phyloP scores from a whole-genome alignment of 805 yeast species.

The Pichia cephalocereana region DNA sequence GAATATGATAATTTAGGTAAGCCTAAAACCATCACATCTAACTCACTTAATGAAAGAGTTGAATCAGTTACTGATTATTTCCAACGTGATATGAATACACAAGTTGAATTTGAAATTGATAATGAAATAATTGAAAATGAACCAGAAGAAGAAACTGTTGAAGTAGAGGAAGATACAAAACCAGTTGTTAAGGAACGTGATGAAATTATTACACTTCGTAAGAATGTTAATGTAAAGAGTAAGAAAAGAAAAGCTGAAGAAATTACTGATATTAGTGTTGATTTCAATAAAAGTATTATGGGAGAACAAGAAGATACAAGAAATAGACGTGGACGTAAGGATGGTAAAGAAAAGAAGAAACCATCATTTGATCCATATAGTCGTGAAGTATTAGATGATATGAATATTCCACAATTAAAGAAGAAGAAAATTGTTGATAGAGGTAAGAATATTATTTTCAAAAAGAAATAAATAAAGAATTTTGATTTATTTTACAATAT shows the following conservation, averaged over 20 bases:
- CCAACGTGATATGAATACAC: conserved; percentile 8
- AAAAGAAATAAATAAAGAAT: conserved; percentile 10
- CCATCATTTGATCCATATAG: conserved; percentile 53
- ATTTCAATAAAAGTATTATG: conserved; percentile 21
- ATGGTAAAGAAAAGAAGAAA: conserved; percentile 22
- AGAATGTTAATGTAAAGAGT: conserved; percentile 7
- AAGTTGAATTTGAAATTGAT: conserved; percentile 11
- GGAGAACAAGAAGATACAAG: conserved; percentile 1
- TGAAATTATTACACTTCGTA: conserved; percentile 26
- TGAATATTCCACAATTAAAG: conserved; percentile 18
- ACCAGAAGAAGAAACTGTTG: conserved; percentile 1
- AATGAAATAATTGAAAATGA: conserved; percentile 13
- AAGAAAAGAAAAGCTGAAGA: conserved; percentile 12
- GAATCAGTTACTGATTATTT: conserved; percentile 11
- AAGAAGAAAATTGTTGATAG: conserved; percentile 20
- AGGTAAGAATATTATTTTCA: conserved; percentile 23
- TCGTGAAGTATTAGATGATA: conserved; percentile 15
- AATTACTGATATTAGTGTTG: conserved; percentile 18
- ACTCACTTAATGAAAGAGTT: conserved; percentile 13
- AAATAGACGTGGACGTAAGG: conserved; percentile 2
- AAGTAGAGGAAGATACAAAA: conserved; percentile 7
- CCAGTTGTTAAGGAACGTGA: conserved; percentile 11
- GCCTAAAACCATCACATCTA: conserved; percentile 5
- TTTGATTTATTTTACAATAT: no score
- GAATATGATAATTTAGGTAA: conserved; percentile 15